Evolutionary conservation across 345 rosid genomes (phyloP).

Genomic region (Salix exigua): DNA sequence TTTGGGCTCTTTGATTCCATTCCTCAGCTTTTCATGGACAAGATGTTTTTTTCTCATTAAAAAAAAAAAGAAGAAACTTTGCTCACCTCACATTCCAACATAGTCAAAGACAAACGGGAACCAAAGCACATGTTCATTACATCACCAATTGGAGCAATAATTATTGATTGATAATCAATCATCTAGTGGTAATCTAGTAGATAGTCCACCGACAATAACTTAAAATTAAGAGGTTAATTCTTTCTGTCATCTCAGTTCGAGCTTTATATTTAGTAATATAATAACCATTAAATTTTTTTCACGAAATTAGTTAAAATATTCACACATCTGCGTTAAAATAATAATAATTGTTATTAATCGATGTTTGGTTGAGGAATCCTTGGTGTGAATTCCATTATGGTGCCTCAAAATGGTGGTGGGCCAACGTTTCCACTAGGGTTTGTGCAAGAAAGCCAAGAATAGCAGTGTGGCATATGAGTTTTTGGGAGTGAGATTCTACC

Average conservation of each 20-base stretch:
- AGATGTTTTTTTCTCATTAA: not conserved
- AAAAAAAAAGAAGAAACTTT: not conserved
- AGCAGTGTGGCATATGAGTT: not conserved
- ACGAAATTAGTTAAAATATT: no score
- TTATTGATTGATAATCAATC: no score
- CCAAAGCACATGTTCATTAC: not conserved
- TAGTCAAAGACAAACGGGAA: not conserved
- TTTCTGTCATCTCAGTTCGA: no score
- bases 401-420: not conserved
- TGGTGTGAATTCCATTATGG: not conserved
- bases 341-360: no score
- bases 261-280: no score
- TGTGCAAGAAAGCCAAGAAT: no score
- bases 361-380: not conserved
- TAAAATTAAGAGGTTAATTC: no score
- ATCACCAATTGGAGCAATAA: not conserved
- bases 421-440: not conserved
- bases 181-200: no score
- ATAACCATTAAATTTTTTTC: no score
- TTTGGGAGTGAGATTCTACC: not conserved
- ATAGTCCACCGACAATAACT: accelerated
- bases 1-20: not conserved
- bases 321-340: no score
- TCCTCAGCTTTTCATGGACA: not conserved
- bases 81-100: not conserved